Evolutionary conservation across 1,284 basidiomycete genomes (phyloP), one percentile per base, ranked within the genome.

Genomic region (Cryptococcus amylolentus): DNA sequence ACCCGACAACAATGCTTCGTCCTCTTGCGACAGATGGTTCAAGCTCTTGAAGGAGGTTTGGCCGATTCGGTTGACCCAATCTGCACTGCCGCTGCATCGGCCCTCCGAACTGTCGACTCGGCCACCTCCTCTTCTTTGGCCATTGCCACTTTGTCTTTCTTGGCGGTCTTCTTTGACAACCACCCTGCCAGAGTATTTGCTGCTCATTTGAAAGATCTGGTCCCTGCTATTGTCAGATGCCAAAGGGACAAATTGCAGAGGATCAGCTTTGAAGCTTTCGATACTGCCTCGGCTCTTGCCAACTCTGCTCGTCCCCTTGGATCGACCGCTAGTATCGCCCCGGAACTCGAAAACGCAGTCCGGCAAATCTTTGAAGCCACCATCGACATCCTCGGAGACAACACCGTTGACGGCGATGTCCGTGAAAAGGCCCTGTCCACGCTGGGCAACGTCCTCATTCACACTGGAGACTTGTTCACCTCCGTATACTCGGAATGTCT

Each of bases 381-480:
- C 3, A 80, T 88, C 2, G 74, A 79, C 20, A 82, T 91, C 39
- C 79, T 98, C 41, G 84, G 80, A 50, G 88, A 84, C 51, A 84
- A 88, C 57, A 89, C 91, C 61, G 91, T 92, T 4, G 95, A 98
- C 72, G 86, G 90, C 12, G 92, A 97, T 63, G 91, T 98, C 37
- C 85, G 91, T 42, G 83, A 84, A 39, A 85, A 84, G 61, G 91
- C 91, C 0, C 87, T 98, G 67, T 84, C 87, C 37, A 86, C 85
- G 44, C 83, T 97, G 39, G 91, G 88, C 1, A 88, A 91, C 67
- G 78, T 98, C 5, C 88, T 97, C 82, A 83, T 91, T 39, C 86
- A 86, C 62, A 90, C 91, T 10, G 88, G 88, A 0, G 90, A 92
- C 51, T 79, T 85, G 16, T 67, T 83, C 14, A 64, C 69, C 0